phyloP scores from a whole-genome alignment of 495 filamentous ascomycete genomes.

The Lindgomyces ingoldianus region DNA sequence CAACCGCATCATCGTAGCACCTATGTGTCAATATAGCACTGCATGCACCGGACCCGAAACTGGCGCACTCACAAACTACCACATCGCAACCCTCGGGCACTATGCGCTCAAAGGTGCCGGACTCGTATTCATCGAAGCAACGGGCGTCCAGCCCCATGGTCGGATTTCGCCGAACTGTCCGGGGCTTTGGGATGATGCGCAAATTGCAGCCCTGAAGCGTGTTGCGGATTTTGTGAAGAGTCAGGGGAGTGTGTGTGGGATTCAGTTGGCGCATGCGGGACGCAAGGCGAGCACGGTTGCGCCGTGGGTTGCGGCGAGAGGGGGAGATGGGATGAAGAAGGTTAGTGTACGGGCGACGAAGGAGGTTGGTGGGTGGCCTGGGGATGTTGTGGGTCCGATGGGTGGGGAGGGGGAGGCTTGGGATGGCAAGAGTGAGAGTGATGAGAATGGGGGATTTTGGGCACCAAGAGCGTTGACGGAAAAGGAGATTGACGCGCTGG shows the following conservation, averaged over 20 bases:
- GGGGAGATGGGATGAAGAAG: slow-evolving; percentile 35
- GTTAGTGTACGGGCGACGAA: slow-evolving; percentile 50
- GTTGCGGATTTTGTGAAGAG: slow-evolving; percentile 70
- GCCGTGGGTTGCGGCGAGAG: slow-evolving; percentile 57
- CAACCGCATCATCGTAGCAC: slow-evolving; percentile 31
- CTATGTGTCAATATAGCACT: slow-evolving; percentile 33
- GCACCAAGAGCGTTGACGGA: slow-evolving; percentile 57
- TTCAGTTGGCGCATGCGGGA: slow-evolving; percentile 77
- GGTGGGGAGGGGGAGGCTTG: slow-evolving; percentile 44
- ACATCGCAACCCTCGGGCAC: slow-evolving; percentile 33
- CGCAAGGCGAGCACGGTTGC: slow-evolving; percentile 71
- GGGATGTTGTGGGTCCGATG: slow-evolving; percentile 58
- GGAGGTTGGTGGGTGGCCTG: slow-evolving; percentile 63
- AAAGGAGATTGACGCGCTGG: slow-evolving; percentile 59
- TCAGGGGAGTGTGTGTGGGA: slow-evolving; percentile 68
- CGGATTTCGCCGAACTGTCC: slow-evolving; percentile 72
- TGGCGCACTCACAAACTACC: slow-evolving; percentile 31
- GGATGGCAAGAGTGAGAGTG: slow-evolving; percentile 52
- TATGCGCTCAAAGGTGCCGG: slow-evolving; percentile 56
- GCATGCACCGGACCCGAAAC: slow-evolving; percentile 14
- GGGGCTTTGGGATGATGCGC: slow-evolving; percentile 74
- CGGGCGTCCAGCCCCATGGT: slow-evolving; percentile 68
- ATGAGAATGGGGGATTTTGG: slow-evolving; percentile 14
- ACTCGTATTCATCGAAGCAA: slow-evolving; percentile 71
- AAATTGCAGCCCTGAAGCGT: slow-evolving; percentile 62